Conservation (phyloP, 345 rosid species). For the Eucalyptus sp. region DNA sequence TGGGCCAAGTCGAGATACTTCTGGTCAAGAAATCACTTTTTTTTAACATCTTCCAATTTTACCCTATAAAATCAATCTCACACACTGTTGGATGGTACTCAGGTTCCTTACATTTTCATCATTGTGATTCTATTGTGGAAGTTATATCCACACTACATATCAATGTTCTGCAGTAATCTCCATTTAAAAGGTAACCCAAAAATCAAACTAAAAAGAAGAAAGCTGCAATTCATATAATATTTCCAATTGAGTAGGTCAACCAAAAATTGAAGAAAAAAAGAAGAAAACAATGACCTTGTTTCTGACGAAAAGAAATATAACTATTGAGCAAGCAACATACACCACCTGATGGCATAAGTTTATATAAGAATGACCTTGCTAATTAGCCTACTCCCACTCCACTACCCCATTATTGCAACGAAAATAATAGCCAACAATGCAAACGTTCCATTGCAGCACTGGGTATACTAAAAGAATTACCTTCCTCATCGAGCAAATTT, state of each 20-base stretch:
- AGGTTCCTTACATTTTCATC: neutral
- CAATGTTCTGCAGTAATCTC: neutral
- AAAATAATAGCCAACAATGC: neutral
- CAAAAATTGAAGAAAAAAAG: neutral
- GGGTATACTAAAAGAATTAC: constrained; percentile 5
- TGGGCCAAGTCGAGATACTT: neutral
- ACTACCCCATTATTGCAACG: neutral
- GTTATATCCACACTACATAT: neutral
- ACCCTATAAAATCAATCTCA: neutral
- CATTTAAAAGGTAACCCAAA: neutral
- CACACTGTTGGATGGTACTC: neutral
- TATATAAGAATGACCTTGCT: neutral
- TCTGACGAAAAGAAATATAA: neutral
- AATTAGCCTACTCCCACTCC: neutral
- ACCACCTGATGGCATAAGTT: neutral
- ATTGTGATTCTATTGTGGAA: neutral
- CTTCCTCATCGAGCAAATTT: constrained; percentile 61
- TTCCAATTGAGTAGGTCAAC: neutral
- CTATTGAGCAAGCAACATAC: neutral
- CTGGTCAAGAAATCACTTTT: neutral
- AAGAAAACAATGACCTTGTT: neutral
- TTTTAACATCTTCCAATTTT: neutral
- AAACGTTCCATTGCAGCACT: neutral
- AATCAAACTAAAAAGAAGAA: neutral
- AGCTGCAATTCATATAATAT: neutral